A percentile compares a stretch with the other conserved stretches of the same genome.
These are phyloP conservation scores for Rhynchospora breviuscula DNA, from an alignment of 176 grass and related monocot genomes.

Conservation along the genomic window DNA sequence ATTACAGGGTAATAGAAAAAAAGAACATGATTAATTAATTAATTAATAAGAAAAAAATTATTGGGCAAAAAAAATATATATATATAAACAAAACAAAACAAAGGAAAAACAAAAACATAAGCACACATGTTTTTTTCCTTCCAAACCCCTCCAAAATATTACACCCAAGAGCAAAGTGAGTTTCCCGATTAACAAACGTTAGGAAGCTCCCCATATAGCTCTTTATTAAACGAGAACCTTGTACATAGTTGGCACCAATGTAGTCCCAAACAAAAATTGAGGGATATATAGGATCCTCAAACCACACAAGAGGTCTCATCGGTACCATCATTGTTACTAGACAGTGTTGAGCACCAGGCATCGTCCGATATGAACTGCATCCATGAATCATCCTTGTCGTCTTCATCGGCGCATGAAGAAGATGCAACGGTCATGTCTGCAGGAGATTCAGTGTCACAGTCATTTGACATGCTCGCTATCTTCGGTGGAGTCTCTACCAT, in stretches of 20 bases:
- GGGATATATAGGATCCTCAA: conserved; percentile 3
- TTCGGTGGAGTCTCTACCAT: conserved; percentile 32
- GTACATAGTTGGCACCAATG: conserved; percentile 26
- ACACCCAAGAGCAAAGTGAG: neutral
- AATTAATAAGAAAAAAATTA: neutral
- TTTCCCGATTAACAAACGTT: conserved; percentile 10
- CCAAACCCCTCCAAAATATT: neutral
- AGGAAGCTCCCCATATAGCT: neutral
- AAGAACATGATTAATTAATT: neutral
- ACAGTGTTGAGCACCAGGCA: conserved; percentile 56
- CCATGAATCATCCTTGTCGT: conserved; percentile 70
- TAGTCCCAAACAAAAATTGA: conserved; percentile 23
- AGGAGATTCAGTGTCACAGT: conserved; percentile 47
- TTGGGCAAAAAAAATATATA: neutral
- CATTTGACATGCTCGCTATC: conserved; percentile 10
- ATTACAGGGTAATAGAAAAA: conserved; percentile 3
- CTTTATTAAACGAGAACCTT: neutral
- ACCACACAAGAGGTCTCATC: conserved; percentile 46
- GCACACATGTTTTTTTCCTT: neutral
- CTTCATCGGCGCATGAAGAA: conserved; percentile 44
- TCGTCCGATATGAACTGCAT: conserved; percentile 93
- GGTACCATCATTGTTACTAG: conserved; percentile 24
- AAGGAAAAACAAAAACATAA: neutral
- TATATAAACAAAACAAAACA: neutral
- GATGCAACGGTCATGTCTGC: conserved; percentile 52